Conservation (phyloP, 139 green algal species). For the Chlorella sp. region DNA sequence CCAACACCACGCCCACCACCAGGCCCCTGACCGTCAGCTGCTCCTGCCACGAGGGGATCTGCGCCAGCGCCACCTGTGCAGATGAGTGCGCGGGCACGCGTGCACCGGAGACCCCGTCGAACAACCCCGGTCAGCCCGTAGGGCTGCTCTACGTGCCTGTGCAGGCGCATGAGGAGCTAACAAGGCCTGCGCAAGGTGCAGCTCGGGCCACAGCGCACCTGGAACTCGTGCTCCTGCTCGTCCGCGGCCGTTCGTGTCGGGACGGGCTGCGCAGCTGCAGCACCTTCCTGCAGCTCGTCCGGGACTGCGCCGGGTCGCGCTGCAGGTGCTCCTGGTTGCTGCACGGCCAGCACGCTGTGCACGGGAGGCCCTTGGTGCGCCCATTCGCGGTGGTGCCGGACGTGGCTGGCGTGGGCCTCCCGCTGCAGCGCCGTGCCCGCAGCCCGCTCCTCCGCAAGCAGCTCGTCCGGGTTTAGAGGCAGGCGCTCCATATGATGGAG, state of each 20-base stretch:
- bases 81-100: too few species aligned
- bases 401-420: not conserved
- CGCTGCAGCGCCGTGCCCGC: not conserved
- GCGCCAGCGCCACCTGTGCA: not conserved
- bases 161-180: too few species aligned
- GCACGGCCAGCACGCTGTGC: not conserved
- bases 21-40: conserved; percentile 6
- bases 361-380: too few species aligned
- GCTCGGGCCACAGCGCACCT: not conserved
- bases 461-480: conserved; percentile 4
- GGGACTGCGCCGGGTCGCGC: not conserved
- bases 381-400: not conserved
- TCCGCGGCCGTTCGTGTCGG: not conserved
- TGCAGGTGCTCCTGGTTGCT: not conserved
- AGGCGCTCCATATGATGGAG: conserved; percentile 5
- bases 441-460: conserved; percentile 1
- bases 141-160: not conserved
- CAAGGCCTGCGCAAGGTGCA: too few species aligned
- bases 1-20: not conserved
- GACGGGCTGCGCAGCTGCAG: not conserved
- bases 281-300: not conserved
- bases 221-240: not conserved
- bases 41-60: not conserved
- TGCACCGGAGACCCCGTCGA: not conserved
- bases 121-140: not conserved